These are phyloP conservation scores for Kwoniella botswanensis DNA, from an alignment of 768 basidiomycete species.

Conservation along the genomic window DNA sequence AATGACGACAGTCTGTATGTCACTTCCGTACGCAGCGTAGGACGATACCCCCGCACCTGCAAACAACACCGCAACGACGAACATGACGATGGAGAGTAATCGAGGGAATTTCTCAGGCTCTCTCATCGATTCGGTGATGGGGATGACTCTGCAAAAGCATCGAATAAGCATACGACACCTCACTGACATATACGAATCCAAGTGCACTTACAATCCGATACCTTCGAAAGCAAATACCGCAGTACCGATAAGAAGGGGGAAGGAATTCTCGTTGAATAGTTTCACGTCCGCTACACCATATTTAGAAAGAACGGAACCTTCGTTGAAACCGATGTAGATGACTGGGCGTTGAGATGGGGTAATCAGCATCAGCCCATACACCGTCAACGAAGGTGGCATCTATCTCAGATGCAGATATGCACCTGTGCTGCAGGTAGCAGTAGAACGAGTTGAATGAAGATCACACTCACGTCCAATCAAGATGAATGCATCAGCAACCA, in stretches of 20 bases:
- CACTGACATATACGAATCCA: not conserved
- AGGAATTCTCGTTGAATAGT: conserved; percentile 86
- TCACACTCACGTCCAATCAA: conserved; percentile 67
- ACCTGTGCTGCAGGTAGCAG: too few species aligned
- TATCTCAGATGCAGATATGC: too few species aligned
- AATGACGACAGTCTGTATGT: conserved; percentile 90
- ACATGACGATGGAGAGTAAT: conserved; percentile 88
- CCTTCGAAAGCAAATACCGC: conserved; percentile 99
- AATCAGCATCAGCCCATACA: too few species aligned
- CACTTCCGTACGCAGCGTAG: conserved; percentile 83
- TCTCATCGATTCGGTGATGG: conserved; percentile 95
- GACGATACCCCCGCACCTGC: conserved; percentile 84
- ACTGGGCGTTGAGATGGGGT: conserved; percentile 30
- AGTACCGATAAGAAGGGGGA: conserved; percentile 90
- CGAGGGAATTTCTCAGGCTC: conserved; percentile 91
- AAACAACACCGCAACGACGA: conserved; percentile 80
- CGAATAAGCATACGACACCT: not conserved
- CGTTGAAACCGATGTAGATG: conserved; percentile 67
- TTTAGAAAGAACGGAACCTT: conserved; percentile 70
- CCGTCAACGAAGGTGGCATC: too few species aligned
- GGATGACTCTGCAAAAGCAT: conserved; percentile 69
- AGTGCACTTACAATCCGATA: conserved; percentile 74
- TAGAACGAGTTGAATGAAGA: too few species aligned
- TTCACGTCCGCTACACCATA: conserved; percentile 78
- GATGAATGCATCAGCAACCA: conserved; percentile 94